Conservation (phyloP, 306 rosid species). For the Begonia peltatifolia region DNA sequence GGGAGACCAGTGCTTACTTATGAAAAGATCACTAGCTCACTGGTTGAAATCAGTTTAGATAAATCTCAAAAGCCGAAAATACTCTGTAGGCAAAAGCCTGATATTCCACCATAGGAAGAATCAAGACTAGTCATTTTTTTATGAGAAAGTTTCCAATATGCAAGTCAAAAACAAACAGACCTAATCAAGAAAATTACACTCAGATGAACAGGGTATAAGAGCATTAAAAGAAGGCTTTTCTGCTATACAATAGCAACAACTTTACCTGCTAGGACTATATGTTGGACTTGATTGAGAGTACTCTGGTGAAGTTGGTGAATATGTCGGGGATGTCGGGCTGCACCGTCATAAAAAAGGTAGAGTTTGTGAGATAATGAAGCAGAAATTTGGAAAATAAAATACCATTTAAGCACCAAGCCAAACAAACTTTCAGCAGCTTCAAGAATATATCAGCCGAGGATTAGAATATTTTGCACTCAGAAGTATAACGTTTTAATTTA, state of each 20-base stretch:
- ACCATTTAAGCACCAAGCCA: slow-evolving; percentile 3
- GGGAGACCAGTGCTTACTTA: too few species aligned
- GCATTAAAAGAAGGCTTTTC: too few species aligned
- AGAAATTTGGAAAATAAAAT: slow-evolving; percentile 3
- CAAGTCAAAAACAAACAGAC: too few species aligned
- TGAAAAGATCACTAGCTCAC: too few species aligned
- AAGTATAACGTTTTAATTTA: slow-evolving; percentile 14
- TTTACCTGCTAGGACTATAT: slow-evolving; percentile 89
- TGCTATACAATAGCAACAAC: background rate
- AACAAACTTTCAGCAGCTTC: background rate
- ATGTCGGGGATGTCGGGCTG: slow-evolving; percentile 97
- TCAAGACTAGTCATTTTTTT: too few species aligned
- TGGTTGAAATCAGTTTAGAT: too few species aligned
- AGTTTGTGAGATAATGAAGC: slow-evolving; percentile 9
- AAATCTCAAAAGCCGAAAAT: too few species aligned
- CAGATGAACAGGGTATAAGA: background rate
- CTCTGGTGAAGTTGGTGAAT: slow-evolving; percentile 94
- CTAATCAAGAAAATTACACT: too few species aligned
- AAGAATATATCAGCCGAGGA: background rate
- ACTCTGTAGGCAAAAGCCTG: too few species aligned
- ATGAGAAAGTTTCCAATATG: too few species aligned
- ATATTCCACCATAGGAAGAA: too few species aligned
- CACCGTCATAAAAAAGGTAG: slow-evolving; percentile 8
- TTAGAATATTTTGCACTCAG: background rate
- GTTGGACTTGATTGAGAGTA: slow-evolving; percentile 98